Evolutionary conservation across 768 basidiomycete genomes (phyloP), one percentile per base, ranked within the genome.

Genomic region (Podaxis sp.): DNA sequence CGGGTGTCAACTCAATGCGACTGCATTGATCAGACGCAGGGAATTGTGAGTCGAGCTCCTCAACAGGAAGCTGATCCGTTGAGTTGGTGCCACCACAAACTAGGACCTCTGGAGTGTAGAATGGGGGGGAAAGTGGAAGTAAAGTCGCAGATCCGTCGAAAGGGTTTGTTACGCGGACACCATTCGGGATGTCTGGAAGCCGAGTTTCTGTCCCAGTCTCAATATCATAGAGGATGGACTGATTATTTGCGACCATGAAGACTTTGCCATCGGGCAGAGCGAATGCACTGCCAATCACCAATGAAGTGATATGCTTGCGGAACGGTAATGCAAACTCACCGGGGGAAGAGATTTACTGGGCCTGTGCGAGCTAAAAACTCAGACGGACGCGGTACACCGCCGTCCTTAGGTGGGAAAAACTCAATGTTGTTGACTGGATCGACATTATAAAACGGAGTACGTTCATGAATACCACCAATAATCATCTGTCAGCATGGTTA

Each of bases 371-470:
- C 65, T 17, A 76, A 67, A 65, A 72, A 72, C 11, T 66, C 66
- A 1, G 70, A 71, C 5, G 68, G 72, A 30, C 68, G 70, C 30
- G 71, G 72, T 11, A 71, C 64, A 61, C 76, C 76, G 28, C 73
- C 71, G 62, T 78, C 77, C 56, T 79, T 79, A 5, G 74, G 69
- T 7, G 78, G 78, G 68, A 71, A 77, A 55, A 77, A 79, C 63
- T 78, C 78, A 56, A 76, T 72, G 53, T 63, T 70, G 56, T 73
- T 87, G 55, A 83, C 81, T 2, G 85, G 85, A 56, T 76, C 79
- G 37, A 83, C 86, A 68, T 89, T 87, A 70, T 87, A 87, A 79
- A 86, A 89, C 3, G 85, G 86, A 10, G 63, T 72, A 33, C 58
- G 59, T 13, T 72, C 69, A 36, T 72, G 71, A 11, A 73, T 70